Conservation (phyloP, 352 stramenopile genomes). For the Phytophthora syringae region DNA sequence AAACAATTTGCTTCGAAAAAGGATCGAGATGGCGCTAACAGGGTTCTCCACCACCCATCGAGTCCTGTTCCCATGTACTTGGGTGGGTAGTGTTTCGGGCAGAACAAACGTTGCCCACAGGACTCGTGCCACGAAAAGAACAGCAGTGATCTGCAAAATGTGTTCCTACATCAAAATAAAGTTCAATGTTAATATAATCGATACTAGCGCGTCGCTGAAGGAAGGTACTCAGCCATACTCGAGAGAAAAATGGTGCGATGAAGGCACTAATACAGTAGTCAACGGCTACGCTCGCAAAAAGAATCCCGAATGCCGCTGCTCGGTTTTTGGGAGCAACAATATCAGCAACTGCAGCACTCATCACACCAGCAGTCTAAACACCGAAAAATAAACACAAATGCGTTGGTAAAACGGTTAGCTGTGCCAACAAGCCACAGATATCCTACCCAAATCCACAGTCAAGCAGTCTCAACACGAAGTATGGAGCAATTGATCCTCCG, state of each 20-base stretch:
- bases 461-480: slow-evolving; percentile 67
- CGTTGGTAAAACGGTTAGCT: no score
- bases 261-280: slow-evolving; percentile 68
- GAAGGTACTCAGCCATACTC: no score
- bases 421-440: no score
- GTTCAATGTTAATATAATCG: no score
- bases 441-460: slow-evolving; percentile 71
- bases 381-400: background rate
- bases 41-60: slow-evolving; percentile 57
- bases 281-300: slow-evolving; percentile 63
- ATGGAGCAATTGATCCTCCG: slow-evolving; percentile 63
- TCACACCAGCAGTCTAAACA: slow-evolving; percentile 61
- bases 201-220: no score
- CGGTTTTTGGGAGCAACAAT: slow-evolving; percentile 60
- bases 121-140: slow-evolving; percentile 55
- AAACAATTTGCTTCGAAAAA: slow-evolving; percentile 70
- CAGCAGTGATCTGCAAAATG: slow-evolving; percentile 52
- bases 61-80: slow-evolving; percentile 33
- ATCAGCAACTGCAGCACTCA: slow-evolving; percentile 70
- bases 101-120: slow-evolving; percentile 63
- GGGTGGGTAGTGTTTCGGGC: slow-evolving; percentile 57
- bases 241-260: slow-evolving; percentile 60
- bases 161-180: slow-evolving; percentile 46
- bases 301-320: slow-evolving; percentile 63
- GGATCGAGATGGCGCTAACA: slow-evolving; percentile 67